phyloP scores from a whole-genome alignment of 2,329 filamentous ascomycete species.

The Lomentospora prolificans region DNA sequence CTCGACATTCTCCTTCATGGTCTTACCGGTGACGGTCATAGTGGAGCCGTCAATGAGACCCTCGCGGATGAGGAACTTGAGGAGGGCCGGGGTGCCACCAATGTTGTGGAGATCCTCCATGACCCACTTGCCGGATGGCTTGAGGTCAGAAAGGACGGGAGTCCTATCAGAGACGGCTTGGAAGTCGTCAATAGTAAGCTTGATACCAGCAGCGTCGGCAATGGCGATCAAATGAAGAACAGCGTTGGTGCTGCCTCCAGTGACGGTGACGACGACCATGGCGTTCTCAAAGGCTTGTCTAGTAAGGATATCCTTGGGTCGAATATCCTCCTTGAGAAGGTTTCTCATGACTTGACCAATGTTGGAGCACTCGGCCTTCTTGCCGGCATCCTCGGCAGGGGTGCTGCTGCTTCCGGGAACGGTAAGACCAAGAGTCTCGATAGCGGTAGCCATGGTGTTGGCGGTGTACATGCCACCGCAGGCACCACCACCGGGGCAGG shows the following conservation, averaged over 20 bases:
- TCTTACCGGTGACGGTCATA: slow-evolving; percentile 82
- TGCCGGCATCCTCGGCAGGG: slow-evolving; percentile 63
- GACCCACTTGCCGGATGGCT: slow-evolving; percentile 79
- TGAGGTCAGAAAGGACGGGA: slow-evolving; percentile 72
- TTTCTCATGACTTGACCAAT: slow-evolving; percentile 67
- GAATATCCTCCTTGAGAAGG: slow-evolving; percentile 66
- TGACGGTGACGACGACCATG: slow-evolving; percentile 74
- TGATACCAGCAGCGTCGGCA: slow-evolving; percentile 69
- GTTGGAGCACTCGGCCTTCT: slow-evolving; percentile 61
- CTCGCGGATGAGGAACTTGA: slow-evolving; percentile 78
- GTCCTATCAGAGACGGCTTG: slow-evolving; percentile 70
- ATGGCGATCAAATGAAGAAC: slow-evolving; percentile 80
- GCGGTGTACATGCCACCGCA: slow-evolving; percentile 77
- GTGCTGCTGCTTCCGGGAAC: slow-evolving; percentile 75
- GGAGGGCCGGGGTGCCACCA: slow-evolving; percentile 75
- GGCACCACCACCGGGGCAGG: slow-evolving; percentile 55
- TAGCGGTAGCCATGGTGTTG: slow-evolving; percentile 76
- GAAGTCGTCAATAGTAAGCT: slow-evolving; percentile 80
- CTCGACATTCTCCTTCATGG: slow-evolving; percentile 74
- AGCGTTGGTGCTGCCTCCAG: slow-evolving; percentile 77
- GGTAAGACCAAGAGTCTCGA: slow-evolving; percentile 74
- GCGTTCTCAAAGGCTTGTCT: slow-evolving; percentile 75
- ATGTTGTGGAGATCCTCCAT: slow-evolving; percentile 80
- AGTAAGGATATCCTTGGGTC: slow-evolving; percentile 69
- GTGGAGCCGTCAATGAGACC: slow-evolving; percentile 72